Evolutionary conservation across 441 rosid genomes (phyloP), one percentile per base, ranked within the genome.

Genomic region (Populus hybrid): DNA sequence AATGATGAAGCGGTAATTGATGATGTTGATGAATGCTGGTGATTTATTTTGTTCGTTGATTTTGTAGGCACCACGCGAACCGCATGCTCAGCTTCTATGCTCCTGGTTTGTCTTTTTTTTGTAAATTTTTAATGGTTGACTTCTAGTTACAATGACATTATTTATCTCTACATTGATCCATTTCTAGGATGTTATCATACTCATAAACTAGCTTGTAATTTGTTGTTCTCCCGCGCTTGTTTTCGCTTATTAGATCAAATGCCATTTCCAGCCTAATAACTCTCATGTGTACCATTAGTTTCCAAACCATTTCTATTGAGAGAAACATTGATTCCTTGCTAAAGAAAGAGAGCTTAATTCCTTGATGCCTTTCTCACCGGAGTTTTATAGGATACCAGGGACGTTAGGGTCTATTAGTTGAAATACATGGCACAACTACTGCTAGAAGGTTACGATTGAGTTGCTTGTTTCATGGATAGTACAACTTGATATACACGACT

Each of bases 41-140:
- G 66, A 61, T 53, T 68, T 11, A 7, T 76, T 7, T 19, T 18
- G 76, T 6, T 19, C 28, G 21, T 71, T 73, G 77, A 30, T 64
- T 75, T 75, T 78, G 1, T 78, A 95, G 99, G 99, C 92, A 82
- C 85, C 98, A 95, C 79, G 99, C 99, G 79, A 95, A 95, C 80
- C 92, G 98, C 76, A 95, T 95, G 98, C 78, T 95, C 78, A 95
- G 98, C 91, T 95, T 95, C 91, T 92, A 88, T 72, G 98, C 99
- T 40, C 97, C 99, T 38, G 99, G 99, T 94, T 79, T 75, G 92
- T 84, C 70, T 64, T 0, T 24, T 67, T 53, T 68, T 32, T 36
- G 24, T 63, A 65, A 10, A 32, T 78, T 5, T 10, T 30, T 69
- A 21, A 59, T 7, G 16, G 32, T 75, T 21, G 71, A 24, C 7